phyloP scores from a whole-genome alignment of 768 basidiomycete species.

The Chlorophyllum brunneum region DNA sequence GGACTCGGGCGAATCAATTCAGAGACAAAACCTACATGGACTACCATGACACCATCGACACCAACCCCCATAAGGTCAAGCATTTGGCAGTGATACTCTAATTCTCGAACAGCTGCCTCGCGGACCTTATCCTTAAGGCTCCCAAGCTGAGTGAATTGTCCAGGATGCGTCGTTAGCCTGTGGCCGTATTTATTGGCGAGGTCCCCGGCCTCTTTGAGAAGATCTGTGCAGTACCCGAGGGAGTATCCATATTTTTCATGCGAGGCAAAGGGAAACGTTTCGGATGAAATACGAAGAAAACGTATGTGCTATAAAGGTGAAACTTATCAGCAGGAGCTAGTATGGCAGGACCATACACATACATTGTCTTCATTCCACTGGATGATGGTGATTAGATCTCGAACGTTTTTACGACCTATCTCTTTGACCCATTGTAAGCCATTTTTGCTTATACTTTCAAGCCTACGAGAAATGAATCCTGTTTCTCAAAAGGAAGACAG shows the following conservation, averaged over 20 bases:
- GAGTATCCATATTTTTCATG: slow-evolving; percentile 80
- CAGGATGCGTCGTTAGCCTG: slow-evolving; percentile 83
- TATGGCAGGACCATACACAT: slow-evolving; percentile 15
- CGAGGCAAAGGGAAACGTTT: slow-evolving; percentile 91
- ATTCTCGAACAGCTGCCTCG: slow-evolving; percentile 70
- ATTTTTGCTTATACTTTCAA: slow-evolving; percentile 75
- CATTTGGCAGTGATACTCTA: slow-evolving; percentile 87
- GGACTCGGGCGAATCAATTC: not conserved
- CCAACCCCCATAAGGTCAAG: slow-evolving; percentile 80
- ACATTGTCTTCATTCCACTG: slow-evolving; percentile 91
- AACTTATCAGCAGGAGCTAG: not conserved
- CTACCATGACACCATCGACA: slow-evolving; percentile 83
- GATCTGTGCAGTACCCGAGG: slow-evolving; percentile 63
- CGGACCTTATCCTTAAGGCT: slow-evolving; percentile 76
- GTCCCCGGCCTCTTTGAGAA: slow-evolving; percentile 54
- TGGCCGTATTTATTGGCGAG: slow-evolving; percentile 71
- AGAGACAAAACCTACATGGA: slow-evolving; percentile 54
- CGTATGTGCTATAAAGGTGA: slow-evolving; percentile 50
- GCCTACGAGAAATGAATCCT: slow-evolving; percentile 32
- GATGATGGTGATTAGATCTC: slow-evolving; percentile 70
- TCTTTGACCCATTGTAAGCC: slow-evolving; percentile 83
- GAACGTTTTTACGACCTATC: slow-evolving; percentile 68
- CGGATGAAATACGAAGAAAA: slow-evolving; percentile 87
- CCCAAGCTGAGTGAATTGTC: slow-evolving; percentile 81
- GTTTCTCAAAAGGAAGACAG: not conserved